A percentile compares a stretch with the other conserved stretches of the same genome.
phyloP scores from a whole-genome alignment of 805 yeast genomes.

The Zygosaccharomyces siamensis region DNA sequence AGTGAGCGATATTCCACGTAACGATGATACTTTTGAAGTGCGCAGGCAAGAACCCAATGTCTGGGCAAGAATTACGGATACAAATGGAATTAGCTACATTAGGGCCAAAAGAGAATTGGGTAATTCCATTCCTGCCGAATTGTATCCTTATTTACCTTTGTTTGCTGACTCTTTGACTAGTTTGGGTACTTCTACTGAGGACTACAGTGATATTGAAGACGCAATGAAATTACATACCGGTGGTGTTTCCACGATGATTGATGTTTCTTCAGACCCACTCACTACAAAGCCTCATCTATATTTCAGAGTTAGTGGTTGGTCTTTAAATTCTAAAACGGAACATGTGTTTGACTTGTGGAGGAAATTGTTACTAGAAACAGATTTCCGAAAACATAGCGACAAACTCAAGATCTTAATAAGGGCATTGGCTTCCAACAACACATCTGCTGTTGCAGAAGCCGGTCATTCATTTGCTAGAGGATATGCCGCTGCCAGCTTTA shows the following conservation, averaged over 20 bases:
- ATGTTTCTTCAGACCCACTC: constrained; percentile 53
- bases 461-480: constrained; percentile 83
- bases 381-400: constrained; percentile 54
- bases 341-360: constrained; percentile 62
- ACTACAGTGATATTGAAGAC: constrained; percentile 80
- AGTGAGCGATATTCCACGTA: constrained; percentile 64
- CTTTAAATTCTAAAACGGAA: constrained; percentile 58
- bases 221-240: constrained; percentile 80
- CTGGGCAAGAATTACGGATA: constrained; percentile 52
- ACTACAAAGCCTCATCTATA: constrained; percentile 46
- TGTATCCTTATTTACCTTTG: constrained; percentile 67
- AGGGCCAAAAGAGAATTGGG: constrained; percentile 60
- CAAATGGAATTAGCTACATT: constrained; percentile 79
- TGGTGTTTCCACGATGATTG: constrained; percentile 63
- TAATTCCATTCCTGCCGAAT: constrained; percentile 49
- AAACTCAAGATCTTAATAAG: constrained; percentile 72
- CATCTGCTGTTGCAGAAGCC: constrained; percentile 73
- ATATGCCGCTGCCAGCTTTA: constrained; percentile 58
- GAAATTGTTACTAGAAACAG: constrained; percentile 64
- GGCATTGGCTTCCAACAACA: constrained; percentile 67
- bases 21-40: constrained; percentile 40
- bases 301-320: constrained; percentile 60
- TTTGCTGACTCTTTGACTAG: constrained; percentile 77
- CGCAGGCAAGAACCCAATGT: constrained; percentile 35
- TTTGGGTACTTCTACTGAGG: constrained; percentile 69